Base-by-base conservation (phyloP, 2,329 filamentous ascomycete genomes). In the Bertia moriformis region DNA sequence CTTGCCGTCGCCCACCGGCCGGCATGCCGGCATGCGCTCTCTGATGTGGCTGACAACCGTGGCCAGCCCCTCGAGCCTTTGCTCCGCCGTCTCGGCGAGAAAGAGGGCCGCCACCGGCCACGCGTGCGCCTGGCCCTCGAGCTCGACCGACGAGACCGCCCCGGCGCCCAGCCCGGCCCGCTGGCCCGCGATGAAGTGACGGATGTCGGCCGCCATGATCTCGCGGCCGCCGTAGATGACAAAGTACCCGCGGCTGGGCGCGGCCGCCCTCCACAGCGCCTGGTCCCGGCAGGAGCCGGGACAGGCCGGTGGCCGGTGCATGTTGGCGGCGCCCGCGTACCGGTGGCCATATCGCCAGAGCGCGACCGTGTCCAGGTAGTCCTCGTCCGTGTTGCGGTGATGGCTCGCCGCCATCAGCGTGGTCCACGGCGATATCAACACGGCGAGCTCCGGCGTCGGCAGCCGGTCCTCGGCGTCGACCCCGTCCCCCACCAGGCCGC, bases 391-490 rank as follows among this genome's bases (percentile, higher is more conserved):
- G 46, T 82, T 75, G 39, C 65, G 65, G 49, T 88, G 79, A n/a
- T n/a, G n/a, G 39, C 72, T 68, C 4, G 63, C 58, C 0, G 81
- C 85, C 29, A 84, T 65, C 30, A 93, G 70, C 1, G 78, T 81
- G 12, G 78, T 67, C 86, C 86, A 93, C 0, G 85, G 85, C 7
- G 82, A 88, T 43, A 93, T 83, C 43, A 91, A 64, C 17, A 78
- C 65, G 2, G 79, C 83, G 50, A 87, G 61, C 2, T 65, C 71
- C 0, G 75, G 76, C 20, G 61, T 14, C 22, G 22, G 22, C 7
- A 27, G 22, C 22, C 7, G 7, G 7, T 10, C 7, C 7, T n/a
- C 22, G 7, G 22, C 22, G 22, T n/a, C 22, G n/a, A n/a, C 7
- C 7, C 22, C 22, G 22, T 27, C 22, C 7, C n/a, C n/a, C n/a